Evolutionary conservation across 2,329 filamentous ascomycete genomes (phyloP).

Genomic region (Fusarium nodosum): DNA sequence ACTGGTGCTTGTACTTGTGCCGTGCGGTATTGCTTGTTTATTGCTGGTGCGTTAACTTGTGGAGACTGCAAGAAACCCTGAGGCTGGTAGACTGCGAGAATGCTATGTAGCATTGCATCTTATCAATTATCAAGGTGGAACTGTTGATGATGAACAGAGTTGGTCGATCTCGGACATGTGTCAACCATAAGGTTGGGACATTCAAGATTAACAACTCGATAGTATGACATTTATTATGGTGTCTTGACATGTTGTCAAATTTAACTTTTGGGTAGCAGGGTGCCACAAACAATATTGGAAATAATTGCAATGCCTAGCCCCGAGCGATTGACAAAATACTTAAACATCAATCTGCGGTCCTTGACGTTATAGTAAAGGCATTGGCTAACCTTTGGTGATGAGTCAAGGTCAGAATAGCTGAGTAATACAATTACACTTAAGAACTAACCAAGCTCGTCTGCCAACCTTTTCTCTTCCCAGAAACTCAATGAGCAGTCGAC

Average conservation of each 20-base stretch:
- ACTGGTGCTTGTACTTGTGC: conserved; percentile 2
- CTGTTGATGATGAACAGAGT: conserved; percentile 22
- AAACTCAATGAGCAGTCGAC: background rate
- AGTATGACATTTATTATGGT: too few relatives aligned
- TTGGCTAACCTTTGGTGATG: background rate
- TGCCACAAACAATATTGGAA: background rate
- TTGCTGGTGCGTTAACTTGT: conserved; percentile 37
- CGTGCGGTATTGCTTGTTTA: conserved; percentile 36
- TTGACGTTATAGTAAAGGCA: background rate
- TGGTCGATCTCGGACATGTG: background rate
- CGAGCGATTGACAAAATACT: conserved; percentile 3
- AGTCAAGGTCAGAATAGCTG: background rate
- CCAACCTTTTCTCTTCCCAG: background rate
- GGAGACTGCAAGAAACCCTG: background rate
- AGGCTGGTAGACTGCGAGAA: conserved; percentile 4
- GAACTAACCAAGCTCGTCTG: background rate
- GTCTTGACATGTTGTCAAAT: background rate
- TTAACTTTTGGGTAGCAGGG: conserved; percentile 2
- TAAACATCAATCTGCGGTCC: background rate
- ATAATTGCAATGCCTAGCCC: background rate
- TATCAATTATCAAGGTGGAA: conserved; percentile 24
- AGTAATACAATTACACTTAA: background rate
- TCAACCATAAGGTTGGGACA: background rate
- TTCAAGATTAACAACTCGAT: background rate
- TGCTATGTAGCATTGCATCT: conserved; percentile 4